A percentile compares a stretch with the other conserved stretches of the same genome.
Conservation (phyloP, 2,329 filamentous ascomycete genomes). For the Byssothecium circinans region DNA sequence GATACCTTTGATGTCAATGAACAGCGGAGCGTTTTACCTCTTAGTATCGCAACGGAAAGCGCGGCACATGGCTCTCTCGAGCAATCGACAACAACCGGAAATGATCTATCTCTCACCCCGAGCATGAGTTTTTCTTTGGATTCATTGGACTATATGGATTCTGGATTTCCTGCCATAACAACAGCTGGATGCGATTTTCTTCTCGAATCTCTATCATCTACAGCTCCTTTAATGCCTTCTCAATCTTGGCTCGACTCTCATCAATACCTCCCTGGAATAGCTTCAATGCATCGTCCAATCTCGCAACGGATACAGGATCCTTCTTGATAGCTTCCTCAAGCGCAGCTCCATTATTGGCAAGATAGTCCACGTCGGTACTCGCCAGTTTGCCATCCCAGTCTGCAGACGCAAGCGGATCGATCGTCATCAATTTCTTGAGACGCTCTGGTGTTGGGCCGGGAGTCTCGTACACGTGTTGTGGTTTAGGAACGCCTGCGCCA, state of each 20-base stretch:
- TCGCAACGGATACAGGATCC: conserved; percentile 43
- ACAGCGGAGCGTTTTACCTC: not conserved
- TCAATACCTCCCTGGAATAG: conserved; percentile 48
- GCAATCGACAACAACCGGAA: not conserved
- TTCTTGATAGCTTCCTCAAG: conserved; percentile 48
- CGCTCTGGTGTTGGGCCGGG: conserved; percentile 37
- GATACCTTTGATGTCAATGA: not conserved
- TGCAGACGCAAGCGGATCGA: conserved; percentile 46
- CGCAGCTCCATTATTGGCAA: conserved; percentile 49
- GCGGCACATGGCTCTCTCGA: not conserved
- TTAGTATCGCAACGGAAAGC: not conserved
- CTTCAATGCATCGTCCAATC: conserved; percentile 45
- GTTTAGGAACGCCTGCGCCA: conserved; percentile 46
- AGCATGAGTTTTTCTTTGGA: not conserved
- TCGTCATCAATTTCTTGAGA: conserved; percentile 39
- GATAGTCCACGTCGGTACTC: conserved; percentile 50
- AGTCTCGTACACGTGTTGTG: conserved; percentile 44
- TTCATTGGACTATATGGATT: not conserved
- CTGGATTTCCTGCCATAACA: not conserved
- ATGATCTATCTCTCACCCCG: not conserved
- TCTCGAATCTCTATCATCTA: not conserved
- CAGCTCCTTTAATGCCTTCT: conserved; percentile 33
- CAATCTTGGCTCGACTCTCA: conserved; percentile 44
- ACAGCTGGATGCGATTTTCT: not conserved
- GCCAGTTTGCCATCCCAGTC: conserved; percentile 47